phyloP scores from a whole-genome alignment of 139 green algal species.

The Zygnema circumcarinatum region DNA sequence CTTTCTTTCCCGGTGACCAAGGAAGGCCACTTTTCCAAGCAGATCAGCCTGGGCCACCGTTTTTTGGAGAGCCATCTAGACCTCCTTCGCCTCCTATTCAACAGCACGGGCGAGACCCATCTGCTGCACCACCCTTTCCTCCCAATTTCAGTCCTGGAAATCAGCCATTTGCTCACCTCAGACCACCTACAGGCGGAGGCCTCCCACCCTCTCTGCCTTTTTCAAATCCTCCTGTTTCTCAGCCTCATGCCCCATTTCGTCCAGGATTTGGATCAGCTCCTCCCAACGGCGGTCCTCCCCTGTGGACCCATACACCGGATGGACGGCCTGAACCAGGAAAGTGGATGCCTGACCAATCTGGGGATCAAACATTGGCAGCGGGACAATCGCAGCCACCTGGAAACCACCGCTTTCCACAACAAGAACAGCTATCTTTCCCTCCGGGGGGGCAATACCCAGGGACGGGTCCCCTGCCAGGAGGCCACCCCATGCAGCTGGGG shows the following conservation, averaged over 20 bases:
- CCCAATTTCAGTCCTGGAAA: neutral
- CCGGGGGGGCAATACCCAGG: neutral
- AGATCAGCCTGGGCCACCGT: neutral
- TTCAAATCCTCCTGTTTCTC: neutral
- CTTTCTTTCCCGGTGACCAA: neutral
- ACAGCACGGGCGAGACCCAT: neutral
- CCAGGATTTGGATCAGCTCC: neutral
- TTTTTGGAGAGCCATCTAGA: neutral
- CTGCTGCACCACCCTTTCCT: neutral
- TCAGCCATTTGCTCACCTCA: neutral
- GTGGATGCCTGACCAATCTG: neutral
- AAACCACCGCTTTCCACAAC: neutral
- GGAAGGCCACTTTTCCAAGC: neutral
- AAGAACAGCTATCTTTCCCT: neutral
- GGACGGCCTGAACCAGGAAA: neutral
- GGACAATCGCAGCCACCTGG: neutral
- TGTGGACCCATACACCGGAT: neutral
- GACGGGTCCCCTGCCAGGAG: neutral
- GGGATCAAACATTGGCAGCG: neutral
- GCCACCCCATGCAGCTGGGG: neutral
- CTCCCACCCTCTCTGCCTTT: neutral
- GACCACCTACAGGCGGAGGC: neutral
- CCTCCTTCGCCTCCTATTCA: neutral
- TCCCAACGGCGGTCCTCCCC: neutral
- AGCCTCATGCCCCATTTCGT: neutral